Base-by-base conservation (phyloP, 2,329 filamentous ascomycete species). In the Talaromyces sp. region DNA sequence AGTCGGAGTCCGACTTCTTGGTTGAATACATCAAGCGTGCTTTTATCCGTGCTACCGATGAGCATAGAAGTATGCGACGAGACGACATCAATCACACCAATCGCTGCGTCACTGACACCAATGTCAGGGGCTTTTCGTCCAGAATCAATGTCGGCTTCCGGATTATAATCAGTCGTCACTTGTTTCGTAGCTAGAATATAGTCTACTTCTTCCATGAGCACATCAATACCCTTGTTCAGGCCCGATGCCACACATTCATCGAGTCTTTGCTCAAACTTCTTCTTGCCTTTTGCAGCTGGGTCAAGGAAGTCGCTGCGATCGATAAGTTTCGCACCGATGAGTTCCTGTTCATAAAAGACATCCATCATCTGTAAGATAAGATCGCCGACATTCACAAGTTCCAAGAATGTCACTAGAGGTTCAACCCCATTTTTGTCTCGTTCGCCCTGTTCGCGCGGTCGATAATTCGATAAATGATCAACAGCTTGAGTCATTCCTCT, bases 351-450 rank as follows among this genome's bases (percentile, higher is more conserved):
- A 77, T 96, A 99, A 74, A 99, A 99, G 37, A 99, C 92, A 73
- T 99, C 95, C 63, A 99, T 87, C 95, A 99, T 99, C 75, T 99
- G 95, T 64, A 96, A 92, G 69, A 99, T 99, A 63, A 99, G 83
- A 74, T 99, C 95, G 63, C 95, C 95, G 0, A 99, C 93, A 72
- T 99, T 99, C 74, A 99, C 95, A 31, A 99, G 85, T 77, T 99
- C 95, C 65, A 99, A 86, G 71, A 99, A 99, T 0, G 91, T 97
- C 52, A 97, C 92, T 3, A 99, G 83, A 1, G 95, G 95, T 61
- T 92, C 92, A 7, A 97, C 93, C 0, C 90, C 91, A 11, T 85
- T 81, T 66, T 87, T 82, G 69, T 85, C 85, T 67, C 86, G 70
- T 80, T 89, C 91, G 0, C 71, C 71, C 65, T 78, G 76, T 58